Percentiles rank a stretch among this genome's conserved stretches.
Conservation (phyloP, 495 filamentous ascomycete species). For the Filosporella fistucella region DNA sequence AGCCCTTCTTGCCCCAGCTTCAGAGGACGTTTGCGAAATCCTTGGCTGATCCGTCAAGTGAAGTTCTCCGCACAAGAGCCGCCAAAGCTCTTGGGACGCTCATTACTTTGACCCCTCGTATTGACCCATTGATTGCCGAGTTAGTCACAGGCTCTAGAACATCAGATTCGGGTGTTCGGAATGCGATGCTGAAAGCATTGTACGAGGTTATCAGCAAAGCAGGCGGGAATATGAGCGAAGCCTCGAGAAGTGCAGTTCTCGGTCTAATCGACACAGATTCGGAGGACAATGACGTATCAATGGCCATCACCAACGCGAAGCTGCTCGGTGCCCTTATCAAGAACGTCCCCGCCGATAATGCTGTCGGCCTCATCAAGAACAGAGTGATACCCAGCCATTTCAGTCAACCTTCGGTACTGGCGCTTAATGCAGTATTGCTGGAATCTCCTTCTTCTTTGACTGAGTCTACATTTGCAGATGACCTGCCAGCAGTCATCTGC, state of each 20-base stretch:
- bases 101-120: constrained; percentile 91
- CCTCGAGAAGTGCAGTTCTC: constrained; percentile 74
- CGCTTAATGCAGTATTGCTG: constrained; percentile 80
- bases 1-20: constrained; percentile 94
- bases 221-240: constrained; percentile 88
- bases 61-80: constrained; percentile 77
- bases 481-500: constrained; percentile 69
- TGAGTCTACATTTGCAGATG: constrained; percentile 57
- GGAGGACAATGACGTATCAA: constrained; percentile 66
- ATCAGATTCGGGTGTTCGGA: constrained; percentile 79
- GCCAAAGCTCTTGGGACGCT: constrained; percentile 95
- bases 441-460: constrained; percentile 68
- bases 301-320: constrained; percentile 83
- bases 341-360: constrained; percentile 64
- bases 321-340: constrained; percentile 86
- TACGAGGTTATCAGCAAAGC: constrained; percentile 96
- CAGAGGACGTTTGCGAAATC: constrained; percentile 96
- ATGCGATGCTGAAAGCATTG: constrained; percentile 95
- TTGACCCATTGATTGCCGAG: constrained; percentile 82
- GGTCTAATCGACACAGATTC: constrained; percentile 80
- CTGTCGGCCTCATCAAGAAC: constrained; percentile 69
- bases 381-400: constrained; percentile 71
- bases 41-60: constrained; percentile 88
- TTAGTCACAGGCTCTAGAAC: constrained; percentile 93
- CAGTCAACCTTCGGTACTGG: constrained; percentile 64